Conservation (phyloP, 768 basidiomycete genomes). For the Hericium erinaceus region DNA sequence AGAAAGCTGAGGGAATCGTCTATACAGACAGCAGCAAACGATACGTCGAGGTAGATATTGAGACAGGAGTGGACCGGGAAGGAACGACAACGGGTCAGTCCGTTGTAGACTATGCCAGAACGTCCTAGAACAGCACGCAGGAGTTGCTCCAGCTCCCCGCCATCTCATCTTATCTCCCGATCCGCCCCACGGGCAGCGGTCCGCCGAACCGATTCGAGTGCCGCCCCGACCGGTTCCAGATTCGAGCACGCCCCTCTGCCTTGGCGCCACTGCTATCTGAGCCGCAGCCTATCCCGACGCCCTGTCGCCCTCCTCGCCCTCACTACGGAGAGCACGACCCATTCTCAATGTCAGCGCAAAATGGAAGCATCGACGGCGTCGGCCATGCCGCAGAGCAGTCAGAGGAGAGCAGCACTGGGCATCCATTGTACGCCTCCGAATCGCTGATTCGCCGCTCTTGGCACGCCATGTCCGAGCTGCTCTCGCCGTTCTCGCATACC, state of each 20-base stretch:
- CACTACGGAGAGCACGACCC: background rate
- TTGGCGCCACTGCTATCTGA: too few species aligned
- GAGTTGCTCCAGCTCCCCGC: background rate
- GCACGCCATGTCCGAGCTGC: constrained; percentile 47
- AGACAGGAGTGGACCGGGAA: background rate
- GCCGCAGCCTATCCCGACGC: background rate
- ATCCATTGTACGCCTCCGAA: constrained; percentile 1
- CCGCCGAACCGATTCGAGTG: background rate
- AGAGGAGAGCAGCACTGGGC: background rate
- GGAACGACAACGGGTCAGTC: background rate
- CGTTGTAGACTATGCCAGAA: constrained; percentile 2
- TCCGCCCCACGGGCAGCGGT: background rate
- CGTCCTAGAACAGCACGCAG: constrained; percentile 2
- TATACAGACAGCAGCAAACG: background rate
- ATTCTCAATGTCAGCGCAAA: background rate
- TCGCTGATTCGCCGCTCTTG: constrained; percentile 47
- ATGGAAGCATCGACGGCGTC: background rate
- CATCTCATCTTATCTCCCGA: background rate
- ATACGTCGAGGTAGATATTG: background rate
- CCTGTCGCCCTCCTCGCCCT: background rate
- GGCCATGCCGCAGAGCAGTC: background rate
- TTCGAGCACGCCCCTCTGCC: too few species aligned
- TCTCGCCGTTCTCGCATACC: constrained; percentile 61
- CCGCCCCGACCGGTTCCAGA: background rate
- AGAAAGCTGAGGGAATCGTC: background rate